Conservation (phyloP, 257 asterid genomes). For the Verbascum thapsus region DNA sequence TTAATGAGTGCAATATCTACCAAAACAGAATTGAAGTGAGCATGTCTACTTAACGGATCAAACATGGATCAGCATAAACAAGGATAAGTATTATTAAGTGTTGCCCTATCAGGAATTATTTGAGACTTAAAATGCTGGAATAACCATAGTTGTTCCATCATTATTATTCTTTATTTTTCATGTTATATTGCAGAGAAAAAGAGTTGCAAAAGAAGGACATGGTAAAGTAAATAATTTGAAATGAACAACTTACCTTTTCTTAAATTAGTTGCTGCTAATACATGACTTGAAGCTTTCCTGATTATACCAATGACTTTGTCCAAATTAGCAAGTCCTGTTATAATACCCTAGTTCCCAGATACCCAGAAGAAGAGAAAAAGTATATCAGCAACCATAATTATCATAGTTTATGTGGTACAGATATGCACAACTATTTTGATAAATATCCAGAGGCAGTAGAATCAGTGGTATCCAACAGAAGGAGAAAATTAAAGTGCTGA, state of each 20-base stretch:
- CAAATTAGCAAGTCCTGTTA: slow-evolving; percentile 84
- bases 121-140: slow-evolving; percentile 13
- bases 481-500: slow-evolving; percentile 2
- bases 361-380: slow-evolving; percentile 22
- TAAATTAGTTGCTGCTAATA: slow-evolving; percentile 60
- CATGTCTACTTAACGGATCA: slow-evolving; percentile 9
- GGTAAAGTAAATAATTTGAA: slow-evolving; percentile 12
- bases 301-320: slow-evolving; percentile 71
- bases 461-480: background rate
- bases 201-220: slow-evolving; percentile 13
- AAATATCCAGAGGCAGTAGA: background rate
- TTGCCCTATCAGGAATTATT: slow-evolving; percentile 14
- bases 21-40: background rate
- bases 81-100: slow-evolving; percentile 13
- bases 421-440: background rate
- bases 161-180: slow-evolving; percentile 2
- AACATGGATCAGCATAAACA: slow-evolving; percentile 2
- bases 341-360: slow-evolving; percentile 61
- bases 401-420: slow-evolving; percentile 10
- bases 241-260: slow-evolving; percentile 56
- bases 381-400: slow-evolving; percentile 24
- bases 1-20: background rate
- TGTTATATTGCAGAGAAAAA: slow-evolving; percentile 7
- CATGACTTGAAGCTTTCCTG: slow-evolving; percentile 76
- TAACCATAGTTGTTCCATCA: background rate